These are phyloP conservation scores for Mycena capillaripes DNA, from an alignment of 768 basidiomycete species.

Conservation along the genomic window DNA sequence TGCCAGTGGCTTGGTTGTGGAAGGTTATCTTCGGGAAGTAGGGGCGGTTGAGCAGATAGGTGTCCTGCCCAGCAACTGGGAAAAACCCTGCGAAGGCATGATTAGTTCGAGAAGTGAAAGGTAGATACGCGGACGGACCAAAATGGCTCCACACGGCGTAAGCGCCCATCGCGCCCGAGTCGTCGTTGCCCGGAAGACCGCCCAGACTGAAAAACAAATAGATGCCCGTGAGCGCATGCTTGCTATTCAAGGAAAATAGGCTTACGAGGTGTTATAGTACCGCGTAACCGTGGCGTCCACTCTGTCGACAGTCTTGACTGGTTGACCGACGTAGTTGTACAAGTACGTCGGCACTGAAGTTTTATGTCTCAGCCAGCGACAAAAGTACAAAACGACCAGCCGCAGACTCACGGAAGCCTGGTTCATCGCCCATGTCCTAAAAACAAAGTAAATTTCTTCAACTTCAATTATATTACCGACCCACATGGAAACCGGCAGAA, in stretches of 20 bases:
- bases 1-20: slow-evolving; percentile 27
- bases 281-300: slow-evolving; percentile 17
- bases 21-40: slow-evolving; percentile 35
- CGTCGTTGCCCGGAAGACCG: slow-evolving; percentile 33
- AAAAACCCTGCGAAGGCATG: too few relatives aligned
- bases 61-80: slow-evolving; percentile 35
- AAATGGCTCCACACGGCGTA: too few relatives aligned
- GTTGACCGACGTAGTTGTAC: slow-evolving; percentile 37
- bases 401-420: slow-evolving; percentile 30
- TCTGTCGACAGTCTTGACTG: slow-evolving; percentile 33
- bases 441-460: not conserved
- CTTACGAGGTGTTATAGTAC: slow-evolving; percentile 30
- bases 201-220: not conserved
- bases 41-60: too few relatives aligned
- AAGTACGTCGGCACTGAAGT: slow-evolving; percentile 35
- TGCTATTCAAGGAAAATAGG: not conserved
- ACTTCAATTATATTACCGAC: too few relatives aligned
- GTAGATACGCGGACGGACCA: slow-evolving; percentile 31
- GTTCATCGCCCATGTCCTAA: slow-evolving; percentile 38
- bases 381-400: not conserved
- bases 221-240: not conserved
- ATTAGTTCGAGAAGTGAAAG: too few relatives aligned
- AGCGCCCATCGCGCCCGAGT: slow-evolving; percentile 36
- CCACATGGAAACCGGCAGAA: too few relatives aligned
- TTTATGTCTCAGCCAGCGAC: not conserved